Conservation (phyloP, 2,329 filamentous ascomycete genomes). For the Fonsecaea nubica region DNA sequence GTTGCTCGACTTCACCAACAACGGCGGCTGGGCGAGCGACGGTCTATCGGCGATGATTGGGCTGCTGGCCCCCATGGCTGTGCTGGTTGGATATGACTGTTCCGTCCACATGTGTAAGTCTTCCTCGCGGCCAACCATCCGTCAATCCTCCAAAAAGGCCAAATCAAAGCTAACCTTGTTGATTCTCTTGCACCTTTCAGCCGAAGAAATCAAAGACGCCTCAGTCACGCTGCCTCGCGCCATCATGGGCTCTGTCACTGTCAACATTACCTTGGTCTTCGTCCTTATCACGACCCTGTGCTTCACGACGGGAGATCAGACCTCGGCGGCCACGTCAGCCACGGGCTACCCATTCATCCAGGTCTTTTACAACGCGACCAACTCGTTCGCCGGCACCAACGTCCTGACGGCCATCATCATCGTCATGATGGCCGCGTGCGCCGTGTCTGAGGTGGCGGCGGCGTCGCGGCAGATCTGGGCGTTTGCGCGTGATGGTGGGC, state of each 20-base stretch:
- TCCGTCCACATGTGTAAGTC: conserved; percentile 55
- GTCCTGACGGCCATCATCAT: conserved; percentile 56
- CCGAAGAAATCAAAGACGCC: conserved; percentile 59
- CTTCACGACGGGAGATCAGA: conserved; percentile 44
- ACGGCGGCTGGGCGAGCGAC: conserved; percentile 50
- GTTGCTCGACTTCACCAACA: conserved; percentile 55
- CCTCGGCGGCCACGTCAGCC: conserved; percentile 48
- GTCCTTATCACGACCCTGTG: conserved; percentile 53
- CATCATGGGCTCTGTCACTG: conserved; percentile 55
- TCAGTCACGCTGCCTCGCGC: conserved; percentile 56
- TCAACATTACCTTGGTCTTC: conserved; percentile 58
- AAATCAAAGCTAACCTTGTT: neutral
- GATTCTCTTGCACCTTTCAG: neutral
- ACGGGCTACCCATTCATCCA: conserved; percentile 59
- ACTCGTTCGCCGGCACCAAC: conserved; percentile 52
- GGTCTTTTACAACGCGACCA: conserved; percentile 56
- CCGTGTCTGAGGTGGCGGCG: conserved; percentile 62
- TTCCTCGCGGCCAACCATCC: neutral
- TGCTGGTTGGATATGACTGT: conserved; percentile 52
- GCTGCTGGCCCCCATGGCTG: conserved; percentile 49
- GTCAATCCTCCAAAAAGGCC: neutral
- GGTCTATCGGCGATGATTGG: conserved; percentile 54
- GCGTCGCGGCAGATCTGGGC: conserved; percentile 65
- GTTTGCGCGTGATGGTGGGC: conserved; percentile 54
- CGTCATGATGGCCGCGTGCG: conserved; percentile 53